A percentile compares a stretch with the other conserved stretches of the same genome.
These are phyloP conservation scores for Sporothrix dimorphospora DNA, from an alignment of 2,329 filamentous ascomycete genomes.

Conservation along the genomic window DNA sequence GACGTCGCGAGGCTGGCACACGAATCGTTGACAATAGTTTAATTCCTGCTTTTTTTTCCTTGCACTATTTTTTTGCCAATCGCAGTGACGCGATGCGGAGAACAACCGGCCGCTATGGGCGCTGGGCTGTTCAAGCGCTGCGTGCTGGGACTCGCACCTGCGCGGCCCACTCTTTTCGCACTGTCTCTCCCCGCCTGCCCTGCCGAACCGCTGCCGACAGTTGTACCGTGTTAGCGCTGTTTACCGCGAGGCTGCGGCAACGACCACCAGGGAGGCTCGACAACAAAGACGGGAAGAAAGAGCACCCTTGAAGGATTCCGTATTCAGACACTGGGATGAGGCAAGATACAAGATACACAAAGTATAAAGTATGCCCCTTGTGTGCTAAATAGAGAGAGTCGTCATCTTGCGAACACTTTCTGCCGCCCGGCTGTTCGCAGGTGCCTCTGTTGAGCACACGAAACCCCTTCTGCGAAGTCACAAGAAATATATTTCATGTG, in stretches of 20 bases:
- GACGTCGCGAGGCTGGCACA: constrained; percentile 8
- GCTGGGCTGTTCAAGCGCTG: no score
- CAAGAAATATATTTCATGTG: no score
- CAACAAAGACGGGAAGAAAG: not conserved
- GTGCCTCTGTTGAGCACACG: not conserved
- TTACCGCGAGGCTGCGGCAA: not conserved
- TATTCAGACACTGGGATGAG: no score
- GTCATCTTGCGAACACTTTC: no score
- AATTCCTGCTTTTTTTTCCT: not conserved
- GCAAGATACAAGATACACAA: no score
- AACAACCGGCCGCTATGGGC: not conserved
- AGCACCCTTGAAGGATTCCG: not conserved
- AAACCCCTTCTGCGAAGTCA: no score
- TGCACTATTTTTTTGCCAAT: constrained; percentile 5
- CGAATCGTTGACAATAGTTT: not conserved
- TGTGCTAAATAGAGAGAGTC: not conserved
- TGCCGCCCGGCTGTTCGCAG: not conserved
- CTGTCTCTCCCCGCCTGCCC: constrained; percentile 55
- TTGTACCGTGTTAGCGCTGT: constrained; percentile 1
- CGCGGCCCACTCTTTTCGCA: not conserved
- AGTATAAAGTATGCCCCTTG: no score
- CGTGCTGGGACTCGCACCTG: no score
- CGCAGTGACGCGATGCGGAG: constrained; percentile 20
- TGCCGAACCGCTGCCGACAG: constrained; percentile 19
- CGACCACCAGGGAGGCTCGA: not conserved